Base-by-base conservation (phyloP, 306 rosid species). In the Purshia tridentata region DNA sequence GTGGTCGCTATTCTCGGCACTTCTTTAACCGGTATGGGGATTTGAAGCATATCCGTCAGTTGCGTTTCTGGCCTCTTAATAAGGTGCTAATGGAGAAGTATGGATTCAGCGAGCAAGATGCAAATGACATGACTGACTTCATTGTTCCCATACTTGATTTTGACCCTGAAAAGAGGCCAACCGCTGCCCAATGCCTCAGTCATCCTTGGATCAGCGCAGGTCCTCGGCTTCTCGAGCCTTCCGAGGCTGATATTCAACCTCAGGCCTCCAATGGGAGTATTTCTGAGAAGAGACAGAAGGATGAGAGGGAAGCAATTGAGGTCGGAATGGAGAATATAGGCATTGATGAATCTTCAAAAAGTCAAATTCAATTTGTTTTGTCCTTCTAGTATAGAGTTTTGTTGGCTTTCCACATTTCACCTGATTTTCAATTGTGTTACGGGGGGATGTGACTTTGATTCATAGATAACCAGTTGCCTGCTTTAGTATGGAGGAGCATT, bases 1-100 rank as follows among this genome's bases (percentile, higher is more conserved):
- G 92, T 45, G 98, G 98, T 35, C 88, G 94, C 47, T 90, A 88
- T 76, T 92, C 98, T 48, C 88, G 90, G 66, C 95, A 92, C 66
- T 92, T 82, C 80, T 92, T 92, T 76, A 90, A 88, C 69, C 85
- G 92, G 78, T 72, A 86, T 75, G 96, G 96, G 15, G 96, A 90
- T 75, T 57, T 92, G 73, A 92, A 93, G 83, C 98, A 92, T 65
- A 92, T 92, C 53, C 89, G 87, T 10, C 78, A 84, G 35, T 77
- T 92, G 82, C 92, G 96, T 44, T 86, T 92, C 75, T 90, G 96
- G 98, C 98, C 96, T 0, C 76, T 92, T 67, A 85, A 69, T 69
- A 92, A 92, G 77, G 96, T 92, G 63, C 86, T 92, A 50, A 22
- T 35, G 65, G 96, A 92, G 90, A 92, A 92, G 83, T 92, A 92